Percentiles rank a stretch among this genome's conserved stretches.
These are phyloP conservation scores for Mucor sp. DNA, from an alignment of 371 early-diverging fungal genomes.

Conservation along the genomic window DNA sequence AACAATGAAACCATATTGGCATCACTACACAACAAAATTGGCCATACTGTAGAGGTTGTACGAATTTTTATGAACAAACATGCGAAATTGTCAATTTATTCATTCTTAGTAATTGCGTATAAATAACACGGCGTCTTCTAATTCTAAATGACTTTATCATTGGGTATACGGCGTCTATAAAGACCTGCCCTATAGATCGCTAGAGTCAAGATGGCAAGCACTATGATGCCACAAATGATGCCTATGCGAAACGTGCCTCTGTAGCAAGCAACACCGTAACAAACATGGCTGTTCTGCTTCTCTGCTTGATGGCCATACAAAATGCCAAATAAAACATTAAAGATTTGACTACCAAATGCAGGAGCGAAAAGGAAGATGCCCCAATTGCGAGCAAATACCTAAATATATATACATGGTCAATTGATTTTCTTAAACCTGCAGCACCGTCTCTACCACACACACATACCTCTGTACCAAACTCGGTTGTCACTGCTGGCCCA, in stretches of 20 bases:
- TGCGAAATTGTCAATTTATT: too few relatives aligned
- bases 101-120: too few relatives aligned
- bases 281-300: constrained; percentile 17
- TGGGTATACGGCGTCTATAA: constrained; percentile 12
- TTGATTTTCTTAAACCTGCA: background rate
- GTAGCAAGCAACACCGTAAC: constrained; percentile 24
- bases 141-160: background rate
- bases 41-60: too few relatives aligned
- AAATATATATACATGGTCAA: background rate
- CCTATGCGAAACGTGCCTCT: constrained; percentile 14
- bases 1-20: too few relatives aligned
- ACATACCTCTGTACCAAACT: constrained; percentile 26
- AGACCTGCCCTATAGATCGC: constrained; percentile 16
- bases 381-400: constrained; percentile 38
- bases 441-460: background rate
- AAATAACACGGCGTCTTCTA: too few relatives aligned
- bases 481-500: constrained; percentile 26
- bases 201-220: constrained; percentile 1
- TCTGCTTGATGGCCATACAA: constrained; percentile 21
- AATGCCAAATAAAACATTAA: constrained; percentile 27
- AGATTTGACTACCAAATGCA: constrained; percentile 34
- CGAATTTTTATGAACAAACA: too few relatives aligned
- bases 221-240: constrained; percentile 5
- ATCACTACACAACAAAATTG: too few relatives aligned
- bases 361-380: constrained; percentile 34